Percentiles rank a stretch among this genome's conserved stretches.
Conservation (phyloP, 2,329 filamentous ascomycete species). For the Sporothrix brasiliensis region DNA sequence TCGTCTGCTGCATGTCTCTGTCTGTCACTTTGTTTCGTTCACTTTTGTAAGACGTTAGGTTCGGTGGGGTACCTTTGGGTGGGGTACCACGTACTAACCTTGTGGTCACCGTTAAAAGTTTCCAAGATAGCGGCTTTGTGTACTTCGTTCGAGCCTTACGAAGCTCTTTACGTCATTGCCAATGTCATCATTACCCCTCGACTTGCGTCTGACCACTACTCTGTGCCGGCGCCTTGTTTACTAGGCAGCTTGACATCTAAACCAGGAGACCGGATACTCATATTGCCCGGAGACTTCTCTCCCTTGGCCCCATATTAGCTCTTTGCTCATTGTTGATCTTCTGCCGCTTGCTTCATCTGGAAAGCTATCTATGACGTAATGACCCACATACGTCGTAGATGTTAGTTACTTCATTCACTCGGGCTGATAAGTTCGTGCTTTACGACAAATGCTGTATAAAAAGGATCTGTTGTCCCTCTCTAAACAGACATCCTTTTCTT, state of each 20-base stretch:
- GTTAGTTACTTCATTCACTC: not conserved
- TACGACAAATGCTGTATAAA: constrained; percentile 28
- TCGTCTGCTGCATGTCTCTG: not conserved
- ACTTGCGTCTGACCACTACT: not conserved
- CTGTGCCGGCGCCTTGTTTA: not conserved
- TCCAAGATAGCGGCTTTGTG: not conserved
- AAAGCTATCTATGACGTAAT: constrained; percentile 12
- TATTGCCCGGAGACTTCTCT: constrained; percentile 14
- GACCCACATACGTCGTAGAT: not conserved
- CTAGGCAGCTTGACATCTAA: not conserved
- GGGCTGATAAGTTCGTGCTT: not conserved
- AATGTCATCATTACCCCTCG: not conserved
- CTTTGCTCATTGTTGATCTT: not conserved
- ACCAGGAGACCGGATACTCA: not conserved
- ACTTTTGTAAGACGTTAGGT: not conserved
- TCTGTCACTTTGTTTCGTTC: not conserved
- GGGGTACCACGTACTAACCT: constrained; percentile 2
- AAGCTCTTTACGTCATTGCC: constrained; percentile 13
- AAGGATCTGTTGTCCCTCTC: not conserved
- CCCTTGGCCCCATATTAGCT: constrained; percentile 1
- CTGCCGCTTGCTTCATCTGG: not conserved
- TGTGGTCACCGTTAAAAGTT: not conserved
- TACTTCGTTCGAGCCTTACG: not conserved
- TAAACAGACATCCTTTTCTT: not conserved
- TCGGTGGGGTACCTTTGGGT: not conserved